A percentile compares a stretch with the other conserved stretches of the same genome.
These are phyloP conservation scores for Staphylotrichum longicolle DNA, from an alignment of 495 filamentous ascomycete genomes.

Conservation along the genomic window DNA sequence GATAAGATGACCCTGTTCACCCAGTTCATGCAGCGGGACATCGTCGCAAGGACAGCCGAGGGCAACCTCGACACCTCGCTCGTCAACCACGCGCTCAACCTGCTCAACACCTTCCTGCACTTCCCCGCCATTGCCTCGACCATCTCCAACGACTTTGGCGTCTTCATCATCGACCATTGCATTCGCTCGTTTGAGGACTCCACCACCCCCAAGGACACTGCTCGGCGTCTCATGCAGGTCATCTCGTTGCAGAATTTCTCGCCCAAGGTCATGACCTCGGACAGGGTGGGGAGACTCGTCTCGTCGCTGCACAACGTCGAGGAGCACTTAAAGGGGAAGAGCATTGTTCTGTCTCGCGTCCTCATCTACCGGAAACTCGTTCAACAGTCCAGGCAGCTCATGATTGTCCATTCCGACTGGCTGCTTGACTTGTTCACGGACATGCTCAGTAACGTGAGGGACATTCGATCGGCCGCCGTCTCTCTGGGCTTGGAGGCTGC, in stretches of 20 bases:
- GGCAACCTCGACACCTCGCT: constrained; percentile 60
- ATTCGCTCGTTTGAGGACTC: constrained; percentile 60
- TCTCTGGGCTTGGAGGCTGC: constrained; percentile 66
- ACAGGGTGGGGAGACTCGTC: constrained; percentile 65
- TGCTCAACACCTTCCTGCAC: constrained; percentile 69
- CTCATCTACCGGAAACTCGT: constrained; percentile 73
- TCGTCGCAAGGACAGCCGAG: constrained; percentile 53
- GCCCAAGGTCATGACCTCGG: constrained; percentile 65
- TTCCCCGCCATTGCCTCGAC: constrained; percentile 60
- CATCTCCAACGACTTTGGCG: constrained; percentile 71
- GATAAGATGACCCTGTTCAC: constrained; percentile 72
- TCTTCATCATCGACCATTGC: constrained; percentile 75
- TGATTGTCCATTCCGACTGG: constrained; percentile 69
- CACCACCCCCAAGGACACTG: constrained; percentile 66
- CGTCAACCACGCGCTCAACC: constrained; percentile 69
- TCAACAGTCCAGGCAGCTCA: constrained; percentile 61
- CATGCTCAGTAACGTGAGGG: constrained; percentile 72
- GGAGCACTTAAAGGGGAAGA: constrained; percentile 71
- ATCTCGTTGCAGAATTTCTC: constrained; percentile 75
- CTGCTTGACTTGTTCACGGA: constrained; percentile 76
- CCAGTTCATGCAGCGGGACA: constrained; percentile 77
- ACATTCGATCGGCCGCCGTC: constrained; percentile 72
- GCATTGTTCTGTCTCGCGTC: constrained; percentile 69
- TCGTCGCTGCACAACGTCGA: constrained; percentile 66
- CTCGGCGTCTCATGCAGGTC: constrained; percentile 73